phyloP scores from a whole-genome alignment of 2,329 filamentous ascomycete species.

The Dactylellina haptotyla region DNA sequence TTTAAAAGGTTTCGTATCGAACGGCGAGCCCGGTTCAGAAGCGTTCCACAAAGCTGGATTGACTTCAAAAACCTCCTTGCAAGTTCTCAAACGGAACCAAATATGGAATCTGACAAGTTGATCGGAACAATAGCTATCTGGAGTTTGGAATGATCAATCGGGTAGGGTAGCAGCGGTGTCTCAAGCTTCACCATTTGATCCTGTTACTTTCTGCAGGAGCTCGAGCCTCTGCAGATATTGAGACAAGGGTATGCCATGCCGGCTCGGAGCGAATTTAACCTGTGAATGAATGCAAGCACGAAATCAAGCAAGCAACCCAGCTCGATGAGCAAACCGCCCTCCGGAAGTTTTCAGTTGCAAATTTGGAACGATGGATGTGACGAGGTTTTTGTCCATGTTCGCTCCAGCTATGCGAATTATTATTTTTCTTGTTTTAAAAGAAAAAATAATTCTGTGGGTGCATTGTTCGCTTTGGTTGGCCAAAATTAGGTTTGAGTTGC shows the following conservation, averaged over 20 bases:
- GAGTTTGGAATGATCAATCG: neutral
- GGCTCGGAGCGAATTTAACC: constrained; percentile 45
- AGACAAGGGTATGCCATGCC: constrained; percentile 42
- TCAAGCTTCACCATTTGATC: neutral
- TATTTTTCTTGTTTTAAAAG: neutral
- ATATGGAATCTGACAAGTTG: constrained; percentile 1
- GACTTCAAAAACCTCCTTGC: neutral
- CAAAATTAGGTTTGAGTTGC: constrained; percentile 32
- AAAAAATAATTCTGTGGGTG: constrained; percentile 3
- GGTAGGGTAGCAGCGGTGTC: neutral
- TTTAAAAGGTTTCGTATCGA: neutral
- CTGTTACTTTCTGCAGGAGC: constrained; percentile 24
- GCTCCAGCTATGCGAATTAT: neutral
- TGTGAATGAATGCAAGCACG: constrained; percentile 4
- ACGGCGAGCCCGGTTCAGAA: neutral
- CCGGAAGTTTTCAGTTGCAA: neutral
- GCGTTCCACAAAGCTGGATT: constrained; percentile 12
- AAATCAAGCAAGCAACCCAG: neutral
- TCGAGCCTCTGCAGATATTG: constrained; percentile 29
- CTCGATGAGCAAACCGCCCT: no score
- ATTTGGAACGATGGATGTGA: neutral
- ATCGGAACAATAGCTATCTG: neutral
- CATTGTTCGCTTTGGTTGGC: constrained; percentile 2
- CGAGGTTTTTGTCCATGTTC: neutral
- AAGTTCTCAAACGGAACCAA: neutral